Evolutionary conservation across 345 rosid species (phyloP).

Genomic region (Stellera chamaejasme): DNA sequence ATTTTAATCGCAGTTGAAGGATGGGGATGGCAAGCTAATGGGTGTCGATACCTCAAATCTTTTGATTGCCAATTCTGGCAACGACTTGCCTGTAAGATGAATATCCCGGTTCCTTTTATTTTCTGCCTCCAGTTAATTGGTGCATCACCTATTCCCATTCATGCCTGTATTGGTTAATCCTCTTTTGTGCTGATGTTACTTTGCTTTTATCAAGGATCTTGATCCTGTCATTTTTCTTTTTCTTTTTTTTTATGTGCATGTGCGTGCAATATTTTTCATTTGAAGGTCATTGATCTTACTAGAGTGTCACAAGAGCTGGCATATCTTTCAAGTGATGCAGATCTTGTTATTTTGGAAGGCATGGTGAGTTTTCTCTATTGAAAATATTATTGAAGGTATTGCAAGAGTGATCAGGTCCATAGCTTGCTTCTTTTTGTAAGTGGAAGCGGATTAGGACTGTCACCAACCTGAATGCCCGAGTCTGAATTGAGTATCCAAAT

Average conservation of each 20-base stretch:
- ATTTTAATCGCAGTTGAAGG: constrained; percentile 57
- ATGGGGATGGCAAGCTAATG: constrained; percentile 62
- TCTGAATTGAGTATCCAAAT: too few relatives aligned
- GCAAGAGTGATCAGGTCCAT: background rate
- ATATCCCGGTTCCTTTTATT: background rate
- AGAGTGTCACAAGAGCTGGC: constrained; percentile 87
- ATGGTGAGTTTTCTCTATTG: constrained; percentile 53
- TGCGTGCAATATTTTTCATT: constrained; percentile 5
- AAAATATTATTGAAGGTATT: background rate
- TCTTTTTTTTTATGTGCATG: background rate
- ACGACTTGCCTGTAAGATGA: constrained; percentile 85
- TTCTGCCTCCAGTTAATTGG: background rate
- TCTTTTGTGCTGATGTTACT: too few relatives aligned
- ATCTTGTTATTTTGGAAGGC: constrained; percentile 92
- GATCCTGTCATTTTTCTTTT: too few relatives aligned
- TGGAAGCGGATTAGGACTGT: background rate
- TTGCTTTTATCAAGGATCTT: too few relatives aligned
- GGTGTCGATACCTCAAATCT: constrained; percentile 87
- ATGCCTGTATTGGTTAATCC: too few relatives aligned
- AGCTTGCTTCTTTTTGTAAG: background rate
- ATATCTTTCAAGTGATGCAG: constrained; percentile 77
- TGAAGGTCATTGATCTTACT: constrained; percentile 93
- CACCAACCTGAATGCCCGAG: background rate
- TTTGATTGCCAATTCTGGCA: constrained; percentile 87
- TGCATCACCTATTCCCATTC: too few relatives aligned